Percentiles rank a stretch among this genome's conserved stretches.
Evolutionary conservation across 2,329 filamentous ascomycete genomes (phyloP).

Genomic region (Trichoderma sp.): DNA sequence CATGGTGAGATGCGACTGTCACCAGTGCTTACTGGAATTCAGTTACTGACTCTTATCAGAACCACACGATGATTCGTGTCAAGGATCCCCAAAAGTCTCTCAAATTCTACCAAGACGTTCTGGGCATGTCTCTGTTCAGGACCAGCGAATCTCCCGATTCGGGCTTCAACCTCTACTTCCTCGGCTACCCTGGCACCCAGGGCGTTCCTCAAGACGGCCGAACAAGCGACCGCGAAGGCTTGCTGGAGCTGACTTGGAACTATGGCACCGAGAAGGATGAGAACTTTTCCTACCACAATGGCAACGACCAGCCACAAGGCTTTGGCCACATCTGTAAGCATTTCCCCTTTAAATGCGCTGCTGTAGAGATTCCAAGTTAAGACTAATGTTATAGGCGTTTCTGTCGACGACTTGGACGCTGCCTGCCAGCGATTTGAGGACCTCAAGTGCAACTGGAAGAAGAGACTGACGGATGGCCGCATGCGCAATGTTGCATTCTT

Average conservation of each 20-base stretch:
- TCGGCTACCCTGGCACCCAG: slow-evolving; percentile 70
- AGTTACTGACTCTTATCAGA: slow-evolving; percentile 46
- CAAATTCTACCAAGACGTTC: slow-evolving; percentile 78
- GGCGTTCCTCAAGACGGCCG: slow-evolving; percentile 54
- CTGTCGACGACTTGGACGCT: slow-evolving; percentile 84
- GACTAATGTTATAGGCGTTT: slow-evolving; percentile 56
- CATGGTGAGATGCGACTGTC: slow-evolving; percentile 48
- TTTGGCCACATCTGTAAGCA: slow-evolving; percentile 86
- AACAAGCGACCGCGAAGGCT: slow-evolving; percentile 71
- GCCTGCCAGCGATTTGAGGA: slow-evolving; percentile 86
- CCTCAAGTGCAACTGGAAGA: slow-evolving; percentile 86
- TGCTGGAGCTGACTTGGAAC: slow-evolving; percentile 89
- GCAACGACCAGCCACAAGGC: slow-evolving; percentile 87
- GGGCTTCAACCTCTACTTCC: slow-evolving; percentile 89
- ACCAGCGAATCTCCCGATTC: slow-evolving; percentile 69
- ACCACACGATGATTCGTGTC: slow-evolving; percentile 93
- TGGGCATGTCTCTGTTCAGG: slow-evolving; percentile 84
- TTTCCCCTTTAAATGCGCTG: too few relatives aligned
- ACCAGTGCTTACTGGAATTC: background rate
- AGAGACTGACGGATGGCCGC: slow-evolving; percentile 84
- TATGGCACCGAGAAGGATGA: slow-evolving; percentile 83
- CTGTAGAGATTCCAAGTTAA: slow-evolving; percentile 27
- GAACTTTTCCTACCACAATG: slow-evolving; percentile 84
- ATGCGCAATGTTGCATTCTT: slow-evolving; percentile 96
- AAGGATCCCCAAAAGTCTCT: slow-evolving; percentile 76